These are phyloP conservation scores for Flaveria sonorensis DNA, from an alignment of 129 eudicot genomes.

Conservation along the genomic window DNA sequence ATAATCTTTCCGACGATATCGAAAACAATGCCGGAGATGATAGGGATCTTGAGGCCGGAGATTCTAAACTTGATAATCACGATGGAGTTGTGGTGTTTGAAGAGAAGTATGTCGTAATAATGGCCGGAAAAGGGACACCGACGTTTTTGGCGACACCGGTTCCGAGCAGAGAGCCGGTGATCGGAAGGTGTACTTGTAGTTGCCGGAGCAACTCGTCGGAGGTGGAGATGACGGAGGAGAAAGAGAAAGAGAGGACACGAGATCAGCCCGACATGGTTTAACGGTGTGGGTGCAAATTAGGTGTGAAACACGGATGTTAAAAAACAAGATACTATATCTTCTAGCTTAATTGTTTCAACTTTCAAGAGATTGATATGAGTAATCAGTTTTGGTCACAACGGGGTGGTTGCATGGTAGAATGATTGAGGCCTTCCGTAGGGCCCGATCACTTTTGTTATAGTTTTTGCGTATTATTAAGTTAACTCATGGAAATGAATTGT, in stretches of 20 bases:
- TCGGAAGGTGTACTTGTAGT: conserved; percentile 39
- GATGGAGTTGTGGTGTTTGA: conserved; percentile 35
- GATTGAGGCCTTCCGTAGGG: background rate
- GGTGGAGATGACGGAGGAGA: background rate
- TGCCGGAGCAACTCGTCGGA: conserved; percentile 25
- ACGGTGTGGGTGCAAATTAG: no score
- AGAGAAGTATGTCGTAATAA: conserved; percentile 60
- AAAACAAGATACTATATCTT: no score
- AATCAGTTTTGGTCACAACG: background rate
- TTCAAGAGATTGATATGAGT: background rate
- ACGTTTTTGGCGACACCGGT: conserved; percentile 62
- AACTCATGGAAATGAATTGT: conserved; percentile 3
- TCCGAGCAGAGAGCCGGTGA: conserved; percentile 39
- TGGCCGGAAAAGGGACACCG: conserved; percentile 66
- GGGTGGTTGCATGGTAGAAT: background rate
- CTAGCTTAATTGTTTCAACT: no score
- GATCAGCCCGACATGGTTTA: no score
- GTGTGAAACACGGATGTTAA: no score
- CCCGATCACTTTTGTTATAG: background rate
- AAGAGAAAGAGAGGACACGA: background rate
- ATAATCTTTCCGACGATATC: conserved; percentile 51
- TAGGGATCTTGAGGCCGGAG: conserved; percentile 52
- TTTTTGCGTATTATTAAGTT: background rate
- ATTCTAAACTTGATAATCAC: conserved; percentile 15
- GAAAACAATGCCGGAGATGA: conserved; percentile 31